Evolutionary conservation across 192 early-diverging fungal species (phyloP), one percentile per base, ranked within the genome.

Genomic region (Linnemannia schmuckeri): DNA sequence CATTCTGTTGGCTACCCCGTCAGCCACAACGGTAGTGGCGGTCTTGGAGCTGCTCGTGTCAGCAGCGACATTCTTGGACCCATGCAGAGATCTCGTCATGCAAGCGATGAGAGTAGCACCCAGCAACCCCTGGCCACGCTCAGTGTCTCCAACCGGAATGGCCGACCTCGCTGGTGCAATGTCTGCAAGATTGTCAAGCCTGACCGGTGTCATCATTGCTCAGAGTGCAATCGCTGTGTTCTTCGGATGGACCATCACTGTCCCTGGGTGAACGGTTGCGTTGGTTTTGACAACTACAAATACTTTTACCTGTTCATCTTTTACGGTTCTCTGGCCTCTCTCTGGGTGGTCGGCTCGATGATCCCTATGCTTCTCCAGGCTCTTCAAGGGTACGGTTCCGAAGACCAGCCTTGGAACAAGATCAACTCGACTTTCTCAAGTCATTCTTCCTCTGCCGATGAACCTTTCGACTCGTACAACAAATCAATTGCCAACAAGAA

Each of bases 161-260:
- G 88, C 33, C 71, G 74, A 3, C 54, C 79, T 6, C 78, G 82
- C 18, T 83, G 79, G 82, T 83, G 82, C 71, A 71, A 78, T 27
- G 30, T 80, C 30, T 92, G 92, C 52, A 77, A 87, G 33, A 78
- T 88, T 27, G 87, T 86, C 88, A 92, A 91, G 38, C 90, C 92
- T 0, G 92, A 92, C 77, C 80, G 92, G 30, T 83, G 89, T 49
- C 92, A 92, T 72, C 92, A 92, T 77, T 92, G 92, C 70, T 84
- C 89, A 40, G 89, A 89, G 47, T 92, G 92, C 81, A 87, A 88
- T 41, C 49, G 63, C 12, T 92, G 92, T 70, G 90, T 92, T 7
- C 75, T 92, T n/a, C 84, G 88, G 74, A 92, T 92, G 92, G 92
- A 92, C 77, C 92, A 92, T 40, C 83, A 85, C 41, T 80, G 76